Evolutionary conservation across 2,329 filamentous ascomycete genomes (phyloP).

Genomic region (Phialocephala subalpina): DNA sequence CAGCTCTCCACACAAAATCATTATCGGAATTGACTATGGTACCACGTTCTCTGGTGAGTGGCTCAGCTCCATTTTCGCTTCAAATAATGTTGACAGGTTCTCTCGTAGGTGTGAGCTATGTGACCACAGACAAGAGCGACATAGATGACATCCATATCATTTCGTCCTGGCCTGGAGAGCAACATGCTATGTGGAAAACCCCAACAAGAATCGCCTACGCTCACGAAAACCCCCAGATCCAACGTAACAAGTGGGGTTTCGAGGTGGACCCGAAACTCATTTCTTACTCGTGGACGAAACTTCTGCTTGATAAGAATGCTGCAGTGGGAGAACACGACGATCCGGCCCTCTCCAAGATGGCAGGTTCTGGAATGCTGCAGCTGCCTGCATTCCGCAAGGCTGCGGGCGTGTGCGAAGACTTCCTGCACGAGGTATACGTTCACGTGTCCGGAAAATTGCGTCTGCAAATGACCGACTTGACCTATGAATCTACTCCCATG

Average conservation of each 20-base stretch:
- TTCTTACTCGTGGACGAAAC: constrained; percentile 18
- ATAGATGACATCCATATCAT: constrained; percentile 17
- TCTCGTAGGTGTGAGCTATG: constrained; percentile 16
- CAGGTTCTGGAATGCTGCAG: not conserved
- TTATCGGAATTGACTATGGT: constrained; percentile 19
- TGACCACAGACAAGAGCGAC: constrained; percentile 12
- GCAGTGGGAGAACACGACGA: not conserved
- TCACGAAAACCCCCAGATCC: constrained; percentile 9
- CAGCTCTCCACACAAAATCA: constrained; percentile 4
- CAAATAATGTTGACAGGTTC: not conserved
- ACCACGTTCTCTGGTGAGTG: constrained; percentile 17
- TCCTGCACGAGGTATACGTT: constrained; percentile 4
- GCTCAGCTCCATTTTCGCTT: not conserved
- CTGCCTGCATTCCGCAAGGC: constrained; percentile 6
- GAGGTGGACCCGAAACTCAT: not conserved
- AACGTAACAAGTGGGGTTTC: constrained; percentile 16
- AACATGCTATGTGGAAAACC: constrained; percentile 5
- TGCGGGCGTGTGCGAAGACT: constrained; percentile 15
- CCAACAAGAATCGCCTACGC: constrained; percentile 13
- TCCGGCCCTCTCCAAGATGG: not conserved
- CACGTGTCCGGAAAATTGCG: constrained; percentile 12
- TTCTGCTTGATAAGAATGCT: constrained; percentile 14
- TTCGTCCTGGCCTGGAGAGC: constrained; percentile 11
- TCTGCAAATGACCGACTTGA: constrained; percentile 2
- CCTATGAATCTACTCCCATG: constrained; percentile 14